These are phyloP conservation scores for Aureobasidium leucospermi DNA, from an alignment of 2,329 filamentous ascomycete genomes.

Conservation along the genomic window DNA sequence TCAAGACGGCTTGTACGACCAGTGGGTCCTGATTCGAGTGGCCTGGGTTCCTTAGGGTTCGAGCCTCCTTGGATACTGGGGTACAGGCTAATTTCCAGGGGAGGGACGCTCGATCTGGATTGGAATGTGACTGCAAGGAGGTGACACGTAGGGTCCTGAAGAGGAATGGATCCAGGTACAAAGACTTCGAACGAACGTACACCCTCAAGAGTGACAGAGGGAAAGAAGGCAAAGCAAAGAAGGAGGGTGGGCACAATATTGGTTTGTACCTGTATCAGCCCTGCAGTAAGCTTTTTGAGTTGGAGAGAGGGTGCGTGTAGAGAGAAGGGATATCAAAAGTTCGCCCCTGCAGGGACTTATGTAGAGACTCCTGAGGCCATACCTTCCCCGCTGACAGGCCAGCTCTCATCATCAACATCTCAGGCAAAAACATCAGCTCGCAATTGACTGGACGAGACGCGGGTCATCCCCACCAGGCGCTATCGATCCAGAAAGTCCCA, in stretches of 20 bases:
- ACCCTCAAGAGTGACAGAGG: not conserved
- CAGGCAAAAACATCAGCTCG: not conserved
- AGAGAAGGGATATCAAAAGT: not conserved
- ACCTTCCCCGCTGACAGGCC: not conserved
- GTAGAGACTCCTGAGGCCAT: not conserved
- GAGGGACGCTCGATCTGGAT: slow-evolving; percentile 6
- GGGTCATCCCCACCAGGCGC: not conserved
- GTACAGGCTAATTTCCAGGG: slow-evolving; percentile 11
- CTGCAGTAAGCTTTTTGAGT: not conserved
- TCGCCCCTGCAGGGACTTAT: slow-evolving; percentile 10
- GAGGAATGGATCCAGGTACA: slow-evolving; percentile 13
- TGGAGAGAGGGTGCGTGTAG: not conserved
- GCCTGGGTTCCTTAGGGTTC: not conserved
- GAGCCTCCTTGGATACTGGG: not conserved
- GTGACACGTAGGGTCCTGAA: slow-evolving; percentile 1
- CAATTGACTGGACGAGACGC: not conserved
- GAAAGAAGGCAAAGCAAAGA: not conserved
- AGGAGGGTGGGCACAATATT: not conserved
- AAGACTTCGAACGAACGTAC: not conserved
- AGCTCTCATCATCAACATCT: not conserved
- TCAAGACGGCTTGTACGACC: not conserved
- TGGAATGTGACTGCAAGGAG: slow-evolving; percentile 13
- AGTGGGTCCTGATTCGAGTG: not conserved
- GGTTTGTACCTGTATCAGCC: slow-evolving; percentile 7
- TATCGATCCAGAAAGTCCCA: not conserved